Percentiles rank a stretch among this genome's conserved stretches.
Evolutionary conservation across 176 grass and related monocot species (phyloP).

Genomic region (Raddia distichophylla): DNA sequence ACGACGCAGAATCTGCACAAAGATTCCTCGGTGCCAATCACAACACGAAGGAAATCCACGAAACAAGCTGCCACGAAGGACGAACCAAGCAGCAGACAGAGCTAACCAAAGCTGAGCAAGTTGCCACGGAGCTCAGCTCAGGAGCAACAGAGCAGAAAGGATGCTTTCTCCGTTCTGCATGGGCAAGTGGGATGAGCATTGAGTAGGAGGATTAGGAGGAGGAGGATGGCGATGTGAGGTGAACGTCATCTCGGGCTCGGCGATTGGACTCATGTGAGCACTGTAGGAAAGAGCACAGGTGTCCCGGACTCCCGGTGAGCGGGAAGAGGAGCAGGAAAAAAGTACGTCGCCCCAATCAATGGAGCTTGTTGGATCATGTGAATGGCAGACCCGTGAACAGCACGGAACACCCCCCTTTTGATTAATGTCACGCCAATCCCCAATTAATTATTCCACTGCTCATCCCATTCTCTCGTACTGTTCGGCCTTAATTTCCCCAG

Average conservation of each 20-base stretch:
- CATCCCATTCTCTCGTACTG: slow-evolving; percentile 18
- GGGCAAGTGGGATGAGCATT: not conserved
- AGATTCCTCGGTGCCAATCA: slow-evolving; percentile 10
- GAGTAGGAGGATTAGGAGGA: no score
- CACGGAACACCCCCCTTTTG: slow-evolving; percentile 12
- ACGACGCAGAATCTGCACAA: not conserved
- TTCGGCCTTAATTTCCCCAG: not conserved
- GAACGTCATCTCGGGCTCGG: no score
- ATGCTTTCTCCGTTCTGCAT: not conserved
- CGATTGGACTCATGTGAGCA: slow-evolving; percentile 22
- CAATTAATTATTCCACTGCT: slow-evolving; percentile 20
- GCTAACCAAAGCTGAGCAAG: not conserved
- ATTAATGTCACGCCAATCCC: slow-evolving; percentile 17
- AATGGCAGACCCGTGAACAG: slow-evolving; percentile 34
- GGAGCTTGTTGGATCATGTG: slow-evolving; percentile 64
- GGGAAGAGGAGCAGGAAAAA: not conserved
- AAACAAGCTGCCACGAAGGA: no score
- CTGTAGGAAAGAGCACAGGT: slow-evolving; percentile 34
- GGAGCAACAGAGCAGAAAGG: slow-evolving; percentile 1
- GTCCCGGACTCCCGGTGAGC: slow-evolving; percentile 31
- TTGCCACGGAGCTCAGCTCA: not conserved
- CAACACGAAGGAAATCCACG: not conserved
- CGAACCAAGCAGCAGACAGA: not conserved
- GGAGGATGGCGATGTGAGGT: not conserved
- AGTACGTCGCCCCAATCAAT: slow-evolving; percentile 30